phyloP scores from a whole-genome alignment of 345 rosid genomes.

The Eucalyptus leucophloia region DNA sequence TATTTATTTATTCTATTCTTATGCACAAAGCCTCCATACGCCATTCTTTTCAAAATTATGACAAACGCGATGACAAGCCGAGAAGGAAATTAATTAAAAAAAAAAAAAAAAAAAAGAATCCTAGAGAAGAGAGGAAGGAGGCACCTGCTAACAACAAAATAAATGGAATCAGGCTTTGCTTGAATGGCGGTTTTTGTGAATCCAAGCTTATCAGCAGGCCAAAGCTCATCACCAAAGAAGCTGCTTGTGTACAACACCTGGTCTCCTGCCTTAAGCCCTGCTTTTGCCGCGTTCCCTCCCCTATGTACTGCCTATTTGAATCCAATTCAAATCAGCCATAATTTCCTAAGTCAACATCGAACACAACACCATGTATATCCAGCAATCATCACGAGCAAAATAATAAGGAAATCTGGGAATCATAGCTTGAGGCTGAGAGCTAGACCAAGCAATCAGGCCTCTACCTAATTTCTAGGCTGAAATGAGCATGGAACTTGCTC shows the following conservation, averaged over 20 bases:
- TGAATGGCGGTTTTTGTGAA: slow-evolving; percentile 96
- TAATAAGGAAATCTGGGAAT: not conserved
- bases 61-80: not conserved
- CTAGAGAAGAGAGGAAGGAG: not conserved
- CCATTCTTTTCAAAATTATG: not conserved
- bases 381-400: not conserved
- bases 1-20: not conserved
- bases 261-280: slow-evolving; percentile 85
- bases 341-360: not conserved
- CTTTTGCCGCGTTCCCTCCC: slow-evolving; percentile 90
- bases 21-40: not conserved
- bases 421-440: not conserved
- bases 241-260: slow-evolving; percentile 94
- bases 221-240: slow-evolving; percentile 95
- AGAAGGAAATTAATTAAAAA: too few species aligned
- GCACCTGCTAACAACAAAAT: slow-evolving; percentile 91
- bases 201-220: slow-evolving; percentile 97
- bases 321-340: not conserved
- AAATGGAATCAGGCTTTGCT: slow-evolving; percentile 92
- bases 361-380: not conserved
- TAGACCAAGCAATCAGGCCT: not conserved
- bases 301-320: slow-evolving; percentile 64
- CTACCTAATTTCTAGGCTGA: not conserved
- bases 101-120: not conserved
- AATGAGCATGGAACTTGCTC: too few species aligned